Base-by-base conservation (phyloP, 352 stramenopile genomes). In the Globisporangium paroecandrum region DNA sequence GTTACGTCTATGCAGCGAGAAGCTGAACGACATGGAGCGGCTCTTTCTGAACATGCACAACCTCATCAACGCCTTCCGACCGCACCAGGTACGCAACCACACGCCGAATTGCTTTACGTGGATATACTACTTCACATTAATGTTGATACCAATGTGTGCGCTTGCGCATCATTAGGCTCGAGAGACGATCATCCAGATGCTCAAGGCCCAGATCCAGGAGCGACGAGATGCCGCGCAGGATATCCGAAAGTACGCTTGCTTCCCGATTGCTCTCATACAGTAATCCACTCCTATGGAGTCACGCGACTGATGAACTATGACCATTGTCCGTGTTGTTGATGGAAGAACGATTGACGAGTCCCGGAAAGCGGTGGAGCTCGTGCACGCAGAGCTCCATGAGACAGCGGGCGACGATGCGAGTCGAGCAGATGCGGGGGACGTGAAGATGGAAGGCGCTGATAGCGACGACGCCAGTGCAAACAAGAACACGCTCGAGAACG, bases 31-130 rank as follows among this genome's bases (percentile, higher is more conserved):
- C 61, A 69, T 95, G 22, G 88, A 95, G 74, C 79, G 90, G 67
- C 79, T 95, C 29, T 94, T 95, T 65, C 76, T 95, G 62, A 95
- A 95, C 74, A 89, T 95, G 85, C 88, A 95, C 82, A 95, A 95
- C 72, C 79, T 94, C 66, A 95, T 95, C 72, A 95, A 95, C 74
- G 73, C 84, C 38, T 95, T 94, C 75, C 83, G 88, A 22, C 88
- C 88, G 55, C 88, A 95, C 65, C 85, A 95, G 64, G 83, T 85
- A 47, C 34, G 22, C 18, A 10, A n/a, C 10, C 43, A 8, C 38
- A 51, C 10, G 7, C 43, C 1, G 43, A 51, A 51, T 9, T 51
- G 43, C 15, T 22, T 49, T 49, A 49, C 15, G 15, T 22, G 41
- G 41, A 49, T 9, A 49, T 8, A 9, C 15, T 20, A 9, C 4